Base-by-base conservation (phyloP, 2,329 filamentous ascomycete genomes). In the Diatrype stigma region DNA sequence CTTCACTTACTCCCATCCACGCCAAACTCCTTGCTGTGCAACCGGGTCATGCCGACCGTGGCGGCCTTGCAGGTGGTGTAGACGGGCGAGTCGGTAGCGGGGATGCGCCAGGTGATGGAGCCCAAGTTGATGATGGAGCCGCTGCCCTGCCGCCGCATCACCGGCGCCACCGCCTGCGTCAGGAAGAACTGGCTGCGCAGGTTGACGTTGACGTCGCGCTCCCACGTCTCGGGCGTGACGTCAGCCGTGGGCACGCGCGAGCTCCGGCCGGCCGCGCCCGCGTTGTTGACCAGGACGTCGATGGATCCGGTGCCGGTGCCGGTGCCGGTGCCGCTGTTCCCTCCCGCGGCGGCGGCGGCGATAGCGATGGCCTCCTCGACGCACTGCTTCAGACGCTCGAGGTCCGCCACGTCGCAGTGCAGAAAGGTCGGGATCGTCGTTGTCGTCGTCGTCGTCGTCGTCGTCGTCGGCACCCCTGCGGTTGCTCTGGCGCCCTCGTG, bases 131-230 rank as follows among this genome's bases (percentile, higher is more conserved):
- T 59, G 48, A 74, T 70, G n/a, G 63, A 68, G 10, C 69, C 68
- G 12, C 49, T 47, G 1, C 62, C 61, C 6, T 58, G 49, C 7
- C 48, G 50, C 48, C 61, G 56, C 66, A 74, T 70, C 2, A 56
- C 60, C 2, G 70, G 68, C 1, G 65, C 47, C n/a, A 73, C 56
- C 12, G 66, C 63, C 55, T 73, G 70, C 12, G 70, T 70, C 6
- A 74, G 61, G 59, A 73, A 72, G 63, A 74, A 71, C 50, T 70
- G 66, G 38, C 78, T 75, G 0, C 73, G 63, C 28, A 77, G 63
- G 50, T 77, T 78, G 22, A 71, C 65, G 37, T 70, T 70, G 35
- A 81, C 56, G 54, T 73, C 72, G 6, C 55, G 45, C 11, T 77
- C 72, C 65, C 71, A 78, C 2, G 64, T 63, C 52, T 70, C 70